Percentiles rank a stretch among this genome's conserved stretches.
phyloP scores from a whole-genome alignment of 345 rosid species.

The Populus davidiana region DNA sequence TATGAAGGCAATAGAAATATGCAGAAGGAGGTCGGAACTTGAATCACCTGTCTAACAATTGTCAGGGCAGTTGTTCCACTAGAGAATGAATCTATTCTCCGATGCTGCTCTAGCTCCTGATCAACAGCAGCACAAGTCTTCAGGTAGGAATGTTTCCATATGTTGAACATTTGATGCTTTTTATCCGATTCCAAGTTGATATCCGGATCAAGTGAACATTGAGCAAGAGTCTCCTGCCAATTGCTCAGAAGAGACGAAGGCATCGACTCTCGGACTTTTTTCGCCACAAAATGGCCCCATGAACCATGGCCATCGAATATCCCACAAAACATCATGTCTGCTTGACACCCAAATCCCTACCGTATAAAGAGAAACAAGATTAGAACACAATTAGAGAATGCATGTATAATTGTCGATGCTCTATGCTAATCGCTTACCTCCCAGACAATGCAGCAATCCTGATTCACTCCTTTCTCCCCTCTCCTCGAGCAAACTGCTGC shows the following conservation, averaged over 20 bases:
- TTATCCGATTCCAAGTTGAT: conserved; percentile 51
- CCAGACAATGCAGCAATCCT: conserved; percentile 90
- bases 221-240: conserved; percentile 81
- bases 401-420: neutral
- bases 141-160: conserved; percentile 78
- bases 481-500: conserved; percentile 76
- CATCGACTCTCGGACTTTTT: conserved; percentile 73
- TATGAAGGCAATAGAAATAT: neutral
- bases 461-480: conserved; percentile 85
- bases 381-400: neutral
- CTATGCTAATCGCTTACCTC: conserved; percentile 67
- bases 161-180: conserved; percentile 43
- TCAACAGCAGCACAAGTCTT: conserved; percentile 80
- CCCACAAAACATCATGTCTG: conserved; percentile 85
- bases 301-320: conserved; percentile 94
- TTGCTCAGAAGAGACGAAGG: conserved; percentile 60
- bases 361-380: conserved; percentile 14
- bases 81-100: conserved; percentile 63
- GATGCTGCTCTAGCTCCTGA: conserved; percentile 62
- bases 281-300: conserved; percentile 93
- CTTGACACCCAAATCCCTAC: conserved; percentile 84
- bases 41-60: conserved; percentile 71
- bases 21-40: neutral
- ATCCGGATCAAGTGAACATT: conserved; percentile 42
- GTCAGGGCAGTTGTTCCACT: conserved; percentile 90